These are phyloP conservation scores for Thalassiosira mediterranea DNA, from an alignment of 352 stramenopile genomes.

Conservation along the genomic window DNA sequence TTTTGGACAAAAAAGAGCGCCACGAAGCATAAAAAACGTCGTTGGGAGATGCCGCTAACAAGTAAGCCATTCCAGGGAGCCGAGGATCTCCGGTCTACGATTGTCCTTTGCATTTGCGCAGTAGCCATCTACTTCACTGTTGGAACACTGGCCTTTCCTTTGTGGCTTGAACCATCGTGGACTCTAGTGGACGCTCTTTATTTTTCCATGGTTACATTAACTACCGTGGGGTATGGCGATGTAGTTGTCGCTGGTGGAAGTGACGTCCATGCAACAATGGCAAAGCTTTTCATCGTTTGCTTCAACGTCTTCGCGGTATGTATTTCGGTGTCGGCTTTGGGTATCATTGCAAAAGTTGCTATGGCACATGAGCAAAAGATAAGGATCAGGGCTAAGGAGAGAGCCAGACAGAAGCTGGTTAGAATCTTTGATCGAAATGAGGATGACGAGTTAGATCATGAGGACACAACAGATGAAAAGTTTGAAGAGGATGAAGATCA, in stretches of 20 bases:
- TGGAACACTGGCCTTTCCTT: constrained; percentile 17
- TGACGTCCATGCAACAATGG: constrained; percentile 4
- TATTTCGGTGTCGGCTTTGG: constrained; percentile 27
- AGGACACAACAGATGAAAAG: constrained; percentile 15
- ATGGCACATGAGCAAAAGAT: constrained; percentile 29
- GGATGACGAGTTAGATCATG: constrained; percentile 12
- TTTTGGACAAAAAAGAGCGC: no score
- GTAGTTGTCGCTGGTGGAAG: constrained; percentile 10
- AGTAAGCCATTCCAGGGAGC: constrained; percentile 25
- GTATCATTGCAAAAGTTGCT: constrained; percentile 31
- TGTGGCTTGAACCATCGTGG: constrained; percentile 42
- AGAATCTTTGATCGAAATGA: constrained; percentile 19
- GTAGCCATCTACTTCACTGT: constrained; percentile 27
- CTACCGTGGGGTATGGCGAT: constrained; percentile 69
- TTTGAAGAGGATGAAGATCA: constrained; percentile 10
- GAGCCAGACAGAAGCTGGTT: constrained; percentile 13
- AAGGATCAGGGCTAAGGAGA: constrained; percentile 17
- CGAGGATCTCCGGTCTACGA: constrained; percentile 15
- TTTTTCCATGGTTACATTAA: constrained; percentile 63
- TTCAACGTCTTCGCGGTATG: constrained; percentile 35
- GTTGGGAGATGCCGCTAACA: constrained; percentile 32
- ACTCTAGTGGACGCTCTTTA: constrained; percentile 61
- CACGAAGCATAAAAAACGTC: no score
- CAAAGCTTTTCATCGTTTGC: constrained; percentile 15
- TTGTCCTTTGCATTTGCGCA: constrained; percentile 11